Conservation (phyloP, 2,329 filamentous ascomycete species). For the Dichotomopilus funicola region DNA sequence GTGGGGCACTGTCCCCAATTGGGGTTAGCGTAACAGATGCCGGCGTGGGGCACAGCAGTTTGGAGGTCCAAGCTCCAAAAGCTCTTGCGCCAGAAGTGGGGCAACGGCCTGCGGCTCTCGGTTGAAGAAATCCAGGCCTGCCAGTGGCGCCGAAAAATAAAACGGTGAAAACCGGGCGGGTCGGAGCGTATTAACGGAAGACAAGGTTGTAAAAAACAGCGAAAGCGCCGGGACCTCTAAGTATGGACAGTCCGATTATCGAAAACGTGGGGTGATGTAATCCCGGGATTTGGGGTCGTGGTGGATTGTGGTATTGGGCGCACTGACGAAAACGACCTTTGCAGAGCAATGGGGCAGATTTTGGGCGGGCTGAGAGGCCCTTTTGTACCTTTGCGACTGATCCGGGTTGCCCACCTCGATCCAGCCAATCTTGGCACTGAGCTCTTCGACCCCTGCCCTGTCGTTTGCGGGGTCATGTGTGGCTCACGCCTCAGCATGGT, state of each 20-base stretch:
- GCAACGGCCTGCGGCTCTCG: neutral
- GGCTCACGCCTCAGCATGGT: constrained; percentile 15
- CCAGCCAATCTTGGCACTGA: constrained; percentile 13
- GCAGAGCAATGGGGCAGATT: constrained; percentile 21
- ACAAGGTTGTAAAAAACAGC: neutral
- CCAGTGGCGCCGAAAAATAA: too few species aligned
- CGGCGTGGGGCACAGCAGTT: constrained; percentile 6
- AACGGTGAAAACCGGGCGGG: too few species aligned
- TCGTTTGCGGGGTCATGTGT: constrained; percentile 22
- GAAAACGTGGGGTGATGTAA: constrained; percentile 16
- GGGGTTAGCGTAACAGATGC: neutral
- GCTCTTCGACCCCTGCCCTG: neutral
- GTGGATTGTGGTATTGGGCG: constrained; percentile 1
- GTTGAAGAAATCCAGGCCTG: neutral
- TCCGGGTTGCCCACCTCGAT: constrained; percentile 4
- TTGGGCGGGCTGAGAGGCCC: constrained; percentile 28
- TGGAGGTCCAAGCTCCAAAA: constrained; percentile 7
- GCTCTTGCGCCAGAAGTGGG: neutral
- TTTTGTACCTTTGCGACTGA: constrained; percentile 30
- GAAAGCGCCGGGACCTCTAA: neutral
- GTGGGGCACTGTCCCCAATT: constrained; percentile 1
- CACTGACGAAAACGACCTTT: constrained; percentile 5
- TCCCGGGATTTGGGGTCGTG: neutral
- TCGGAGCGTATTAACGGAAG: too few species aligned
- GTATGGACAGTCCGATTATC: too few species aligned